These are phyloP conservation scores for Camellia sinensis DNA, from an alignment of 148 eudicot genomes.

Conservation along the genomic window DNA sequence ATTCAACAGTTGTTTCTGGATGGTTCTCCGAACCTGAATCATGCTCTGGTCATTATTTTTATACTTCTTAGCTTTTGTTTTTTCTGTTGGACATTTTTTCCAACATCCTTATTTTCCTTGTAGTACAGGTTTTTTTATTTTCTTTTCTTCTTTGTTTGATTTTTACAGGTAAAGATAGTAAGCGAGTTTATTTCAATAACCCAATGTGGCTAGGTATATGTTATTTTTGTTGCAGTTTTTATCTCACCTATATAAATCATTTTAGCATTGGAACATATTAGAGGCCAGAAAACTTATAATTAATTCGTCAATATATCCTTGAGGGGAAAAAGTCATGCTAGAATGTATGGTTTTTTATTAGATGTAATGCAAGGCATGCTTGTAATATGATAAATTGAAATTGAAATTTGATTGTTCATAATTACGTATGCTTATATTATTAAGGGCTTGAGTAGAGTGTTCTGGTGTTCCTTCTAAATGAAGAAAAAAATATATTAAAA, in stretches of 20 bases:
- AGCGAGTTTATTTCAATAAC: slow-evolving; percentile 70
- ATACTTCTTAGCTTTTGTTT: not conserved
- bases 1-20: too few species aligned
- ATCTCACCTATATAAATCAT: not conserved
- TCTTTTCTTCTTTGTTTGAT: slow-evolving; percentile 1
- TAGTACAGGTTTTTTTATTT: not conserved
- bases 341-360: not conserved
- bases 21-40: slow-evolving; percentile 39
- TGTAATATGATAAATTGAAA: too few species aligned
- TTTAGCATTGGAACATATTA: not conserved
- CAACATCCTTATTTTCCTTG: not conserved
- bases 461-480: not conserved
- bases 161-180: slow-evolving; percentile 45
- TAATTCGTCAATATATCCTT: not conserved
- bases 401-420: too few species aligned
- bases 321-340: not conserved
- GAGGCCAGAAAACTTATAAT: not conserved
- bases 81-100: not conserved
- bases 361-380: too few species aligned
- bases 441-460: not conserved
- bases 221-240: slow-evolving; percentile 9
- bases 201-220: slow-evolving; percentile 98
- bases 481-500: too few species aligned
- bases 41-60: slow-evolving; percentile 49
- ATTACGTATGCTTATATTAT: not conserved